phyloP scores from a whole-genome alignment of 352 stramenopile genomes.

The Globisporangium spiculum region DNA sequence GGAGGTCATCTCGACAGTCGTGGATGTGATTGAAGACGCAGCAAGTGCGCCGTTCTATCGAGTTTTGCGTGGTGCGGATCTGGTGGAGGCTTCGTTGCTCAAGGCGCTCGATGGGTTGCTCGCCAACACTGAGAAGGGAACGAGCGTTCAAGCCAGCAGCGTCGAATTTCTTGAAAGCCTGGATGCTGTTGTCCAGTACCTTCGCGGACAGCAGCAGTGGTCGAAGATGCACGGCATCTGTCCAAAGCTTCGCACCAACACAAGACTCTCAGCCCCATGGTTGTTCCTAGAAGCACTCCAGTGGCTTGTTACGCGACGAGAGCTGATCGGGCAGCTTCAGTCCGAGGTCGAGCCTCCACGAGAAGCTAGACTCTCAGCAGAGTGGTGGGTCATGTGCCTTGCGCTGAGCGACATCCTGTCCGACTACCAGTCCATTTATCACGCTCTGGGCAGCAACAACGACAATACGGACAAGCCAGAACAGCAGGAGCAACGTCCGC shows the following conservation, averaged over 20 bases:
- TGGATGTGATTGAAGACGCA: slow-evolving; percentile 5
- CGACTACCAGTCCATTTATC: slow-evolving; percentile 1
- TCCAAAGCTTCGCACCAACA: background rate
- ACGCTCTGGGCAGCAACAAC: background rate
- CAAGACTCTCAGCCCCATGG: background rate
- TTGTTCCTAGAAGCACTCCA: slow-evolving; percentile 2
- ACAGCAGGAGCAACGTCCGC: background rate
- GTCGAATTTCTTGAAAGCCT: background rate
- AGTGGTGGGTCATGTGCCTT: slow-evolving; percentile 19
- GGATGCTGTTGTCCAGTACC: background rate
- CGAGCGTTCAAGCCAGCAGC: background rate
- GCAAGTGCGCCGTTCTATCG: slow-evolving; percentile 19
- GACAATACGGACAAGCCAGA: background rate
- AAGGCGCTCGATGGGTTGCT: background rate
- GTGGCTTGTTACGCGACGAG: slow-evolving; percentile 17
- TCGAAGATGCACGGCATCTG: background rate
- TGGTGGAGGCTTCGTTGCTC: background rate
- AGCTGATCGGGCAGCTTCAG: slow-evolving; percentile 11
- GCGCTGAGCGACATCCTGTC: slow-evolving; percentile 14
- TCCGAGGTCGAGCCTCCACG: background rate
- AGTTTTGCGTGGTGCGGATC: background rate
- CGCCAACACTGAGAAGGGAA: background rate
- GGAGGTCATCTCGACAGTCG: slow-evolving; percentile 15
- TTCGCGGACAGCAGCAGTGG: background rate
- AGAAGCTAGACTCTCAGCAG: background rate